phyloP scores from a whole-genome alignment of 2,329 filamentous ascomycete species.

The Cordyceps farinosa region DNA sequence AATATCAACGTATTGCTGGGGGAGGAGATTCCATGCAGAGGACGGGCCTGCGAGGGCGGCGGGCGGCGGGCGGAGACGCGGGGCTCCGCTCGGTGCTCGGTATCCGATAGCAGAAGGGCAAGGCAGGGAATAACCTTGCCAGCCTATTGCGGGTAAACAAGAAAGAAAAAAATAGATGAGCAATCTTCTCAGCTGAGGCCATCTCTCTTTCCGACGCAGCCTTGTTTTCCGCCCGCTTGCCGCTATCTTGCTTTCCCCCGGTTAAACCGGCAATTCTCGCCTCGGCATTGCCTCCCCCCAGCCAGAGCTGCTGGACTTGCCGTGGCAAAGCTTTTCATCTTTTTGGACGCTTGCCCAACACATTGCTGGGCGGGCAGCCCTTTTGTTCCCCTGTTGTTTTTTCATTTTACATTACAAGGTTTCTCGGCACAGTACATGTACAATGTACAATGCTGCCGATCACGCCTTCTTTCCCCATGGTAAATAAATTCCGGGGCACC shows the following conservation, averaged over 20 bases:
- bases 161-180: neutral
- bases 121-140: too few species aligned
- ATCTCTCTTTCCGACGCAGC: neutral
- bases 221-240: neutral
- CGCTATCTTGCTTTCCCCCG: too few species aligned
- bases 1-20: too few species aligned
- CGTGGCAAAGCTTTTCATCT: neutral
- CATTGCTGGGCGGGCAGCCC: too few species aligned
- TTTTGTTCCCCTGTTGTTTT: too few species aligned
- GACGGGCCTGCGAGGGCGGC: too few species aligned
- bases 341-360: neutral
- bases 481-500: too few species aligned
- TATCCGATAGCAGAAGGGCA: neutral
- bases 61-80: constrained; percentile 9
- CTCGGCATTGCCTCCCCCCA: neutral
- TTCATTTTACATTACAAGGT: too few species aligned
- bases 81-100: constrained; percentile 11
- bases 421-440: too few species aligned
- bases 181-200: neutral
- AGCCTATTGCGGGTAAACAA: neutral
- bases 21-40: too few species aligned
- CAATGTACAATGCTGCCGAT: too few species aligned
- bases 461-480: too few species aligned
- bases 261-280: neutral
- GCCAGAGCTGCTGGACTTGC: neutral